These are phyloP conservation scores for Betula pendula DNA, from an alignment of 306 rosid species.

Conservation along the genomic window DNA sequence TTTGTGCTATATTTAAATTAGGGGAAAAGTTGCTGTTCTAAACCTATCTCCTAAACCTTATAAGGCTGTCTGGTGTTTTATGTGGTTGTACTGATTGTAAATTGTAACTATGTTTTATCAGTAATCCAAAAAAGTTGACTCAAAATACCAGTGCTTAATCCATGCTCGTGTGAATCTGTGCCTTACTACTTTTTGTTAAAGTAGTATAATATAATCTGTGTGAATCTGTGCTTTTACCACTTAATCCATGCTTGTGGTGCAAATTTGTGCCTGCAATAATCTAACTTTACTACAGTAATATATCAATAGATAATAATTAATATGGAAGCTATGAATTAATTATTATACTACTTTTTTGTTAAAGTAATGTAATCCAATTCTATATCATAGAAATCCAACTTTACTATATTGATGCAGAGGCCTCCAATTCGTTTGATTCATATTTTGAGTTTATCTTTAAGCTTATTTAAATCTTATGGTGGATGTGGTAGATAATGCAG, in stretches of 20 bases:
- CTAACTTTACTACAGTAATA: no score
- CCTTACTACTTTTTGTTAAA: not conserved
- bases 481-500: conserved; percentile 72
- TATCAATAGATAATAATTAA: no score
- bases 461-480: not conserved
- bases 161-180: not conserved
- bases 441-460: not conserved
- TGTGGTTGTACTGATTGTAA: not conserved
- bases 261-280: no score
- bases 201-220: no score
- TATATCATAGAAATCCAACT: not conserved
- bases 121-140: not conserved
- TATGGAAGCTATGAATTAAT: no score
- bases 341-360: no score
- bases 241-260: not conserved
- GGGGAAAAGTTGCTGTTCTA: no score
- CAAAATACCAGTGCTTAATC: not conserved
- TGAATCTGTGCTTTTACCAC: not conserved
- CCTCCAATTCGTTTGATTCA: not conserved
- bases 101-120: not conserved
- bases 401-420: not conserved
- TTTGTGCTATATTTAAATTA: no score
- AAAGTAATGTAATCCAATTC: no score
- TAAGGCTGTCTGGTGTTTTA: not conserved
- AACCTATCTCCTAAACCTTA: not conserved